Base-by-base conservation (phyloP, 1,284 basidiomycete genomes). In the Pseudozyma hubeiensis region DNA sequence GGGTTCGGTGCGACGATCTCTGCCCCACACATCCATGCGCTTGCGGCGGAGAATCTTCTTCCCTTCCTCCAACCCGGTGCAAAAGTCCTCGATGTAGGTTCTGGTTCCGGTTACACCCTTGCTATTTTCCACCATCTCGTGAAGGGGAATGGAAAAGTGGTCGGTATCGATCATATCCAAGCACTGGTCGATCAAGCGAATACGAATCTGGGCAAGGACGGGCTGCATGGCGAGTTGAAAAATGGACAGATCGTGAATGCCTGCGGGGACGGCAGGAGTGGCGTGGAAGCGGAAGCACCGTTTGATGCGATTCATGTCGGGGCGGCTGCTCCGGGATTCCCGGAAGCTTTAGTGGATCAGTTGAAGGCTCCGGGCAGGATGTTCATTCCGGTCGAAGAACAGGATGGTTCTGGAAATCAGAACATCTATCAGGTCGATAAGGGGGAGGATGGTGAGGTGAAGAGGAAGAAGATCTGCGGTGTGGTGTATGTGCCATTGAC, bases 251-350 rank as follows among this genome's bases (percentile, higher is more conserved):
- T 96, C 64, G 80, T 94, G 1, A 85, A 86, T 0, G 7, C 68
- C 0, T 64, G 53, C 19, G 93, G 92, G 0, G 96, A 98, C 83
- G 95, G 95, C 2, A 87, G 95, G 60, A 81, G 89, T 79, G 78
- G 85, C 24, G 58, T 74, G 16, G 40, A 52, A 31, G 0, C 7
- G 1, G 56, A 71, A 88, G 93, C 89, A 0, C 93, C 93, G 0
- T 97, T 91, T 83, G 89, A 93, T 73, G 91, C 90, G 0, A 98
- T 98, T 49, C 96, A 99, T 79, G 96, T 98, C 19, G 96, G 96
- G 5, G 96, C 96, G 0, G 91, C 94, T 0, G 91, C 92, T 0
- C 55, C 56, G 10, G 40, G 50, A 1, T 65, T 80, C 5, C 94
- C 94, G 0, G 84, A 89, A 37, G 83, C 88, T 0, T 88, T 98